Base-by-base conservation (phyloP, 2,329 filamentous ascomycete species). In the Raffaelea ambrosiae region DNA sequence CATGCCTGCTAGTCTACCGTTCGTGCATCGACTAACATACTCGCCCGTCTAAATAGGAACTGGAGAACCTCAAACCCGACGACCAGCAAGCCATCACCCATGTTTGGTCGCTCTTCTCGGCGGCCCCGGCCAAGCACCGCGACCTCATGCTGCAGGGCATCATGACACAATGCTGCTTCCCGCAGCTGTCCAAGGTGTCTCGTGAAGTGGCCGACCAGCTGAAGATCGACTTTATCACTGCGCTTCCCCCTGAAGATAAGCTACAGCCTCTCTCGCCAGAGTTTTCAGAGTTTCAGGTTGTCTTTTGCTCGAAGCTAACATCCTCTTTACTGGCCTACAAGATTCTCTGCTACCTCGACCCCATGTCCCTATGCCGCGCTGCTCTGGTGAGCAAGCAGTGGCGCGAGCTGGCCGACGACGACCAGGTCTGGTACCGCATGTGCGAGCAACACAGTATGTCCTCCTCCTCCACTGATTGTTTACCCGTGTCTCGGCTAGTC, bases 341-440 rank as follows among this genome's bases (percentile, higher is more conserved):
- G 65, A 91, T 98, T 35, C 75, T 98, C 3, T 90, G 85, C 58
- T 93, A 86, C 58, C 83, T 98, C 50, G 93, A 98, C 64, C 96
- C 91, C 1, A 85, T 86, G 2, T 96, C 91, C 1, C 76, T 98
- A 0, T 97, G 93, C 72, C 95, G 95, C 64, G 91, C 93, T 1
- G 88, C 93, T 0, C 90, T 96, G 64, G 93, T 98, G 48, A 96
- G 88, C 62, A 80, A 83, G 50, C 77, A 84, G 57, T 98, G 93
- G 93, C 79, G 88, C 53, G 79, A 79, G 49, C 71, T 98, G 38
- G 91, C 93, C n/a, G 93, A 97, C 58, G 91, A 96, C 61, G 91
- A 98, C 63, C 86, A 95, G 9, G 91, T 98, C 4, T 98, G 93
- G 93, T 87, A 96, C 61, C 86, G 84, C 54, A 96, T 97, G 90